Conservation (phyloP, 1,284 basidiomycete species). For the Boletus sp. region DNA sequence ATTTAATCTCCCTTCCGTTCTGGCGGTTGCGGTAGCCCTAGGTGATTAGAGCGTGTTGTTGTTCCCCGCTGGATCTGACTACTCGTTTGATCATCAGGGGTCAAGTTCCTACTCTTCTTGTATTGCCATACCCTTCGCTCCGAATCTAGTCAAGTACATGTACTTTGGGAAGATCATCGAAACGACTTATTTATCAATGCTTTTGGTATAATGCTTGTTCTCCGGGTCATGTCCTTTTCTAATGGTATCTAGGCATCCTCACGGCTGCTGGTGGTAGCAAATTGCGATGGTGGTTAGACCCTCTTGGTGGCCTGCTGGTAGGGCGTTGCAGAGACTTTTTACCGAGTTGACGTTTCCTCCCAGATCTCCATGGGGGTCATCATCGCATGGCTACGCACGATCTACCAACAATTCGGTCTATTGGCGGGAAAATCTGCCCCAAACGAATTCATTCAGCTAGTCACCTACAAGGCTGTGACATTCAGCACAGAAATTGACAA, state of each 20-base stretch:
- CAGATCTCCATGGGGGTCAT: constrained; percentile 84
- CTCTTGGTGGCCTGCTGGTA: constrained; percentile 78
- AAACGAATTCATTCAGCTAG: constrained; percentile 86
- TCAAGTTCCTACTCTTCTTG: constrained; percentile 86
- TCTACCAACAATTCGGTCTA: constrained; percentile 83
- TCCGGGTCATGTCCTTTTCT: constrained; percentile 3
- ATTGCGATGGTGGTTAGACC: constrained; percentile 85
- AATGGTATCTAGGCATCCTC: constrained; percentile 64
- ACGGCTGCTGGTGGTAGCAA: constrained; percentile 93
- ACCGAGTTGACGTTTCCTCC: constrained; percentile 11
- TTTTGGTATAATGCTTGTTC: constrained; percentile 54
- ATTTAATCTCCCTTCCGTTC: constrained; percentile 83
- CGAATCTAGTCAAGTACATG: constrained; percentile 87
- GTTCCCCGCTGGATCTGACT: not conserved
- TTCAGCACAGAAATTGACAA: constrained; percentile 86
- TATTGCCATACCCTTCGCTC: constrained; percentile 84
- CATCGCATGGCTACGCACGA: constrained; percentile 77
- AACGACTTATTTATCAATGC: constrained; percentile 88
- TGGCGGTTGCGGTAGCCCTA: constrained; percentile 83
- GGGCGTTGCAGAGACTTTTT: constrained; percentile 33
- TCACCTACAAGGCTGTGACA: constrained; percentile 92
- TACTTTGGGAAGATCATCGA: constrained; percentile 95
- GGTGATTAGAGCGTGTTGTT: constrained; percentile 46
- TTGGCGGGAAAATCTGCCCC: constrained; percentile 92
- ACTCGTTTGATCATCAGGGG: constrained; percentile 49